Evolutionary conservation across 2,329 filamentous ascomycete genomes (phyloP), one percentile per base, ranked within the genome.

Genomic region (Claviceps africana): DNA sequence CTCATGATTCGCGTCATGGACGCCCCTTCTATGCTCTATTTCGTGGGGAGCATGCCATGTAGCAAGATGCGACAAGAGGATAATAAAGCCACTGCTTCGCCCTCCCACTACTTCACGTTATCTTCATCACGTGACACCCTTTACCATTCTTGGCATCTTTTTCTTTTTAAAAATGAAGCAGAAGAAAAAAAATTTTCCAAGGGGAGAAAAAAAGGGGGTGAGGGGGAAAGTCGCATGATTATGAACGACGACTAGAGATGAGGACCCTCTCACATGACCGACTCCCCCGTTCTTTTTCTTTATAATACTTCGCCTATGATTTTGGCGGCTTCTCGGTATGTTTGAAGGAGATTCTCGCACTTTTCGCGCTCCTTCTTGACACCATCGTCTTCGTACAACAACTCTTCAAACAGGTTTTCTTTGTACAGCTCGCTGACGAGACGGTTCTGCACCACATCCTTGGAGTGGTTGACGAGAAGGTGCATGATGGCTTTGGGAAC

Each of bases 401-500:
- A 78, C 66, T 98, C 91, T 60, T 89, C 83, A 62, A 97, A 97
- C 35, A 95, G 73, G 35, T 82, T 72, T 68, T 97, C 93, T 70
- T 88, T 91, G 76, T 98, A 98, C 49, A 98, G 76, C 67, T 95
- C 88, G 65, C 87, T 95, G 53, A 98, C 93, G 7, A 98, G 81
- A 46, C 93, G 81, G 70, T 98, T 98, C 70, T 98, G 93, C 33
- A 98, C 90, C 13, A 91, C 91, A 59, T 98, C 93, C 69, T 97
- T 96, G 72, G 88, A 95, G 73, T 96, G 88, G 70, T 98, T 98
- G 65, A 98, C 93, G 35, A 98, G 79, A 47, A 98, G 80, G 67
- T 98, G 93, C 93, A 98, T 98, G 60, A 98, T 86, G 5, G 93
- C 93, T 72, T 98, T 98, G 59, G 93, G 93, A 11, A 98, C 93